Percentiles rank a stretch among this genome's conserved stretches.
These are phyloP conservation scores for Mycosphaerella sp. DNA, from an alignment of 2,329 filamentous ascomycete species.

Conservation along the genomic window DNA sequence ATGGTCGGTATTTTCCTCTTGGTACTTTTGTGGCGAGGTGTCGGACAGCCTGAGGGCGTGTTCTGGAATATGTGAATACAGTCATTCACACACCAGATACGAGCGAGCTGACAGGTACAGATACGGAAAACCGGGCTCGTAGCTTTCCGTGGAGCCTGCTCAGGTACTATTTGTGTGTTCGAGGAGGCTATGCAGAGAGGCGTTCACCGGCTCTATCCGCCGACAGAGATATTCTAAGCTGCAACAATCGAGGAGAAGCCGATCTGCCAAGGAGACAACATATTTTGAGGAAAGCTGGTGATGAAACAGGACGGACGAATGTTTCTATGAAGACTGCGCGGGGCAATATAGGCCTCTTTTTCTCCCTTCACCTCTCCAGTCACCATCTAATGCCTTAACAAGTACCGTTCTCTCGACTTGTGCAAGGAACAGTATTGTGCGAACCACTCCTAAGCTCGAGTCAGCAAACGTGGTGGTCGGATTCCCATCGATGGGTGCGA, in stretches of 20 bases:
- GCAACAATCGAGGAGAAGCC: neutral
- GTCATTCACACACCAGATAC: neutral
- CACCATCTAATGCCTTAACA: no score
- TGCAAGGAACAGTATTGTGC: neutral
- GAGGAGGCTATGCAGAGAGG: neutral
- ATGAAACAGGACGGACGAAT: neutral
- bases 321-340: neutral
- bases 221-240: neutral
- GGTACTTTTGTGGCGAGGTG: neutral
- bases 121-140: neutral
- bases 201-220: neutral
- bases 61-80: neutral
- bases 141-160: neutral
- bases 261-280: neutral
- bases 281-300: neutral
- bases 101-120: neutral
- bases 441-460: neutral
- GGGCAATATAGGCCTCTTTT: neutral
- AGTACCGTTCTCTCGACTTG: neutral
- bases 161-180: neutral
- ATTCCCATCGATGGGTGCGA: neutral
- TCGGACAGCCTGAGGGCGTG: neutral
- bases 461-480: neutral
- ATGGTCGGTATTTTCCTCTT: neutral
- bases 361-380: no score